These are phyloP conservation scores for Corynespora cassiicola DNA, from an alignment of 2,329 filamentous ascomycete genomes.

Conservation along the genomic window DNA sequence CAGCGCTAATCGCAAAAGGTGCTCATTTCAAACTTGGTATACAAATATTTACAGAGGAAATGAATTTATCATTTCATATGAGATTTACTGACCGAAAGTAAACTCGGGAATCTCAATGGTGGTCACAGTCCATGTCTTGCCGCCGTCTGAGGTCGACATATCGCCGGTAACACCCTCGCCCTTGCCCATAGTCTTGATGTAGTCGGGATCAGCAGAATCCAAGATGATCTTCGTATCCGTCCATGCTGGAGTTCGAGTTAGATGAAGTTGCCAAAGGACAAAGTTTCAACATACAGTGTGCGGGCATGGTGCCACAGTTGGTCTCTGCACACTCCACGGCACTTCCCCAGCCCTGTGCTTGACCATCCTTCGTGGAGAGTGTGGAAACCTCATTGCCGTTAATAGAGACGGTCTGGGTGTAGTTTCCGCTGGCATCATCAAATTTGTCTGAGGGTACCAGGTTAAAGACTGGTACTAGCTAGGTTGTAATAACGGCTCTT, in stretches of 20 bases:
- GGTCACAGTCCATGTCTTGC: conserved; percentile 45
- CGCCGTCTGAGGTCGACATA: conserved; percentile 49
- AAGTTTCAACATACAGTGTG: conserved; percentile 41
- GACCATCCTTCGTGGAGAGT: conserved; percentile 53
- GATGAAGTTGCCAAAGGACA: conserved; percentile 25
- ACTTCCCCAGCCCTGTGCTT: conserved; percentile 53
- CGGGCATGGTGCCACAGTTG: conserved; percentile 50
- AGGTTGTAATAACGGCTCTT: no score
- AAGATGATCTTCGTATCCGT: conserved; percentile 48
- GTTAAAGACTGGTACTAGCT: not conserved
- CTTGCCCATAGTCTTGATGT: conserved; percentile 47
- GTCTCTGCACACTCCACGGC: conserved; percentile 50
- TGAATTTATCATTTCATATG: conserved; percentile 1
- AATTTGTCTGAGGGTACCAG: conserved; percentile 48
- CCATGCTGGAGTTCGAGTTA: no score
- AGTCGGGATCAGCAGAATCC: conserved; percentile 44
- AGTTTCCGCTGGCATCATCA: conserved; percentile 48
- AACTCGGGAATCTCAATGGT: conserved; percentile 10
- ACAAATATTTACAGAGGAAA: conserved; percentile 7
- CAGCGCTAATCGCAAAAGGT: no score
- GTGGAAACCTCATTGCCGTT: conserved; percentile 49
- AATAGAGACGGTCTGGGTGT: conserved; percentile 49
- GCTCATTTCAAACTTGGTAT: no score
- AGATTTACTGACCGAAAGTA: conserved; percentile 16
- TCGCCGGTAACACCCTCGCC: conserved; percentile 50